Evolutionary conservation across 2,329 filamentous ascomycete species (phyloP), one percentile per base, ranked within the genome.

Genomic region (Claviceps maximensis): DNA sequence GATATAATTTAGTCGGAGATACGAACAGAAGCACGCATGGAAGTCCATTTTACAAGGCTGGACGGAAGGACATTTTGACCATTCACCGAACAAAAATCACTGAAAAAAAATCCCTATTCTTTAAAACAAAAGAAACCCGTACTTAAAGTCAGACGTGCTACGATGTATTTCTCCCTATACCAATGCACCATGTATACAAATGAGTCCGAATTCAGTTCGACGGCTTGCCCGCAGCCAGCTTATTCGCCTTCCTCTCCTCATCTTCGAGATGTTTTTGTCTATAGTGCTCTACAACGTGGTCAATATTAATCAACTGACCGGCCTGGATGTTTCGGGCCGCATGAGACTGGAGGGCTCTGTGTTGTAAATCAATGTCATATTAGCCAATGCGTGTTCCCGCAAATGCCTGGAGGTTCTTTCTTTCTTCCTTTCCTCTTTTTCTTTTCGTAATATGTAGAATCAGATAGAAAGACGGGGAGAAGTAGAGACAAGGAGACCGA

Each of bases 251-350:
- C 58, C 74, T 70, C 60, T 75, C 77, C 65, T 80, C 77, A 54
- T 78, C 75, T 54, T 73, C 72, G 52, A 74, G 60, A 58, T 80
- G 73, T 67, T 76, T 67, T 64, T 76, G 70, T 60, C 69, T 69
- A 69, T 78, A 82, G 67, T 81, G 79, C 62, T 75, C 77, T 17
- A 79, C 71, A 29, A 80, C 71, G 59, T 77, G 68, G 63, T 79
- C 76, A 47, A 82, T 65, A 64, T 78, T 78, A 58, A 70, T 64
- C 57, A 71, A 68, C 59, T 78, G 74, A 42, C 79, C 79, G 29
- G 79, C 78, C 27, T 74, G 75, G 19, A 81, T 70, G 64, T 77
- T 79, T 63, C 71, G 71, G 21, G 71, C 69, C 21, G 74, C 73
- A 56, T 76, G 72, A n/a, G 71, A 69, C 58, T 73, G 66, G 52